Evolutionary conservation across 2,329 filamentous ascomycete genomes (phyloP).

Genomic region (Penicillium concentricum): DNA sequence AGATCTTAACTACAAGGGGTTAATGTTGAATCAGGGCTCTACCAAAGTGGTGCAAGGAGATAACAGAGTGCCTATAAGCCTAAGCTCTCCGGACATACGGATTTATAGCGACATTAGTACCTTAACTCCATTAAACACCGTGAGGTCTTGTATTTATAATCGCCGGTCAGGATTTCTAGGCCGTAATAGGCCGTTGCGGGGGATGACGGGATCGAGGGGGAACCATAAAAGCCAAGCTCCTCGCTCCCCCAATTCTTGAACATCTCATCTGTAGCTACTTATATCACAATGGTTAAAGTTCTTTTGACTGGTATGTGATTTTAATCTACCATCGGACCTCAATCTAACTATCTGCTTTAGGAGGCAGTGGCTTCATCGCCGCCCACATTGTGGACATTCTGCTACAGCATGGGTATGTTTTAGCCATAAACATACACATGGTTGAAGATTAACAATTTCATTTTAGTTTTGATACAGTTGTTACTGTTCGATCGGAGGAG

Average conservation of each 20-base stretch:
- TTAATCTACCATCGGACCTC: slow-evolving; percentile 34
- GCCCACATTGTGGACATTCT: slow-evolving; percentile 63
- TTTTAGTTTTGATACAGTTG: slow-evolving; percentile 58
- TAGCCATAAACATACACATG: too few species aligned
- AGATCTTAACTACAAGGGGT: too few species aligned
- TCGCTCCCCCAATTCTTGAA: neutral
- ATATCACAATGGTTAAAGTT: slow-evolving; percentile 39
- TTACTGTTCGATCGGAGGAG: slow-evolving; percentile 60
- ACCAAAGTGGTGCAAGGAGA: neutral
- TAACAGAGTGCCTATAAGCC: too few species aligned
- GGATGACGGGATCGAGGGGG: slow-evolving; percentile 26
- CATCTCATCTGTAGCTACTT: neutral
- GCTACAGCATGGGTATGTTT: slow-evolving; percentile 50
- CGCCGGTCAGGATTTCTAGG: neutral
- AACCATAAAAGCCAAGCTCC: slow-evolving; percentile 19
- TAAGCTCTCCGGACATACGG: too few species aligned
- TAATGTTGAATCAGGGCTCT: neutral
- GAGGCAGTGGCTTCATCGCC: slow-evolving; percentile 65
- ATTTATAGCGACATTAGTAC: too few species aligned
- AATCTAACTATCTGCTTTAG: slow-evolving; percentile 31
- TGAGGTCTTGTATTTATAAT: slow-evolving; percentile 20
- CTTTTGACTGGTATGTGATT: slow-evolving; percentile 35
- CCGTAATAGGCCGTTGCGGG: neutral
- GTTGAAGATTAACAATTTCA: neutral
- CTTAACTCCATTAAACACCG: neutral